phyloP scores from a whole-genome alignment of 306 rosid genomes.

The Pachyrhizus erosus region DNA sequence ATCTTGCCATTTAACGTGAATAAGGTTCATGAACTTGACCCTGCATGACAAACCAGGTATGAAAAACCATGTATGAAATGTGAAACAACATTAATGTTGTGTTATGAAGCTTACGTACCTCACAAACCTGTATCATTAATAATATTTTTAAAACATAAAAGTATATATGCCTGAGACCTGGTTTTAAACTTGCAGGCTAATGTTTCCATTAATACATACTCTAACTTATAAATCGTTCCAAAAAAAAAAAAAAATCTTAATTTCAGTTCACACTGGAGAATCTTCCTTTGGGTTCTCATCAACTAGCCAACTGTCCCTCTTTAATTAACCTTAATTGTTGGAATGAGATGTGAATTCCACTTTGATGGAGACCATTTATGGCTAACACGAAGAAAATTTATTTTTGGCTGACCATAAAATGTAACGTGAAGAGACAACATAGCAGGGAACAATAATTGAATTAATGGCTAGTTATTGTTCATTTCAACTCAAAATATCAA shows the following conservation, averaged over 20 bases:
- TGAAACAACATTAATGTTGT: not conserved
- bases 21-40: not conserved
- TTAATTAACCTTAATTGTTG: not conserved
- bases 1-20: not conserved
- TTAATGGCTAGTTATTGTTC: not conserved
- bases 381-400: not conserved
- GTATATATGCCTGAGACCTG: not conserved
- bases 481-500: conserved; percentile 26
- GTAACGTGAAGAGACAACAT: not conserved
- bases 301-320: not conserved
- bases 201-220: not conserved
- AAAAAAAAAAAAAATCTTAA: not conserved
- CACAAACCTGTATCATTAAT: not conserved
- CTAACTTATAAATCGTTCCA: not conserved
- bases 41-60: too few species aligned
- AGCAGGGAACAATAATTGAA: conserved; percentile 8
- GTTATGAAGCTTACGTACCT: not conserved
- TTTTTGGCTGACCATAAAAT: not conserved
- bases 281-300: not conserved
- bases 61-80: not conserved
- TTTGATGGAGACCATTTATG: not conserved
- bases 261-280: not conserved
- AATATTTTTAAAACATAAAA: not conserved
- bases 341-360: not conserved
- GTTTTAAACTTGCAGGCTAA: not conserved